A percentile compares a stretch with the other conserved stretches of the same genome.
phyloP scores from a whole-genome alignment of 495 filamentous ascomycete species.

The Tuber brumale region DNA sequence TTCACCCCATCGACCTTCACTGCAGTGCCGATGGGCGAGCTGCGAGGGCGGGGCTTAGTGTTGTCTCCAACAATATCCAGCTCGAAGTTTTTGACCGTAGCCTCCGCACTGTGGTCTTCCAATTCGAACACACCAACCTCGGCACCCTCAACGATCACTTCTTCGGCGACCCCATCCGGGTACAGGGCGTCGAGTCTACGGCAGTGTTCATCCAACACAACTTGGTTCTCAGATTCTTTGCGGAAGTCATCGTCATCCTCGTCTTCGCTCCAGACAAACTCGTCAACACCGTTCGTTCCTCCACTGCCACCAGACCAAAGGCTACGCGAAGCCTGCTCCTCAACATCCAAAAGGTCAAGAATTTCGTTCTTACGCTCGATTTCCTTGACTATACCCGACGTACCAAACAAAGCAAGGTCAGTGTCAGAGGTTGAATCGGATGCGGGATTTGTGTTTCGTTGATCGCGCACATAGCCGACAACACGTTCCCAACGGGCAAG shows the following conservation, averaged over 20 bases:
- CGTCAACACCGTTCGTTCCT: conserved; percentile 41
- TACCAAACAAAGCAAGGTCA: not conserved
- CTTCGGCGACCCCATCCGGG: conserved; percentile 18
- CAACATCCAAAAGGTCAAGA: conserved; percentile 33
- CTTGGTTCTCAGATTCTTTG: conserved; percentile 23
- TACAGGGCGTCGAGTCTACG: conserved; percentile 27
- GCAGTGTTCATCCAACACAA: conserved; percentile 26
- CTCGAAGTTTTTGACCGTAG: conserved; percentile 27
- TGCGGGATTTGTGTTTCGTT: conserved; percentile 23
- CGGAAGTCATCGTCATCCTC: conserved; percentile 40
- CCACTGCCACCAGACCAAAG: conserved; percentile 40
- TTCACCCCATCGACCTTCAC: conserved; percentile 22
- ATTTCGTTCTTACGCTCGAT: conserved; percentile 36
- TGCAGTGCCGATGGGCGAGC: conserved; percentile 14
- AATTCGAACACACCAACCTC: conserved; percentile 37
- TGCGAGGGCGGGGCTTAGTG: conserved; percentile 21
- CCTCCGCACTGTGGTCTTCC: conserved; percentile 21
- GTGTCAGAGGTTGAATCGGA: conserved; percentile 14
- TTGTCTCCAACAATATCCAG: conserved; percentile 19
- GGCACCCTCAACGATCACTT: not conserved
- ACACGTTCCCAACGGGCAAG: conserved; percentile 42
- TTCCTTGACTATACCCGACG: conserved; percentile 24
- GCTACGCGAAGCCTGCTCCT: conserved; percentile 33
- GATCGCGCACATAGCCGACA: conserved; percentile 38
- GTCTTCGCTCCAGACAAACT: conserved; percentile 43